Evolutionary conservation across 2,329 filamentous ascomycete genomes (phyloP).

Genomic region (Helotiales sp.): DNA sequence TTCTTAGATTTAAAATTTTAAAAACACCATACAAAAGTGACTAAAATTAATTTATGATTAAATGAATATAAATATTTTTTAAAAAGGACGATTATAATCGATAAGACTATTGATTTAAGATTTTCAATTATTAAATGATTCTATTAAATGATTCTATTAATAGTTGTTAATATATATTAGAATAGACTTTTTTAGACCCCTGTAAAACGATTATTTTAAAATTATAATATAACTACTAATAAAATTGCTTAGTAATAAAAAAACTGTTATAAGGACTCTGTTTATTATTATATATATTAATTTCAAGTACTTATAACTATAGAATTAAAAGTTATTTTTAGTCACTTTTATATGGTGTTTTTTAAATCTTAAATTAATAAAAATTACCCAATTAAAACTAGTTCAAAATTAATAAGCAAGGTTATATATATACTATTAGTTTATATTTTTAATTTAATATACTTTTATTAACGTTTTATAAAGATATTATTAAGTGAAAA

Average conservation of each 20-base stretch:
- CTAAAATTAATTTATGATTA: too few relatives aligned
- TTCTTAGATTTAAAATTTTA: too few relatives aligned
- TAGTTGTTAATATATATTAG: neutral
- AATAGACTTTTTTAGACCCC: neutral
- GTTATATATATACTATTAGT: neutral
- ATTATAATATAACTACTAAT: neutral
- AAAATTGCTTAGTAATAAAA: neutral
- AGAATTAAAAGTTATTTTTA: neutral
- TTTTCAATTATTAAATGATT: too few relatives aligned
- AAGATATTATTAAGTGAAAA: neutral
- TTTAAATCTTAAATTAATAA: neutral
- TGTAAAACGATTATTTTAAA: neutral
- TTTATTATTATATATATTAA: slow-evolving; percentile 1
- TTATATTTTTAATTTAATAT: neutral
- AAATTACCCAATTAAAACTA: neutral
- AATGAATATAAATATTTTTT: too few relatives aligned
- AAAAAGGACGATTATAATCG: too few relatives aligned
- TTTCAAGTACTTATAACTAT: neutral
- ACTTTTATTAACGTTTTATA: neutral
- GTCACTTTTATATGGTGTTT: neutral
- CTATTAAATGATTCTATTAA: neutral
- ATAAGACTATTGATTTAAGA: too few relatives aligned
- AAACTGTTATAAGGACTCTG: neutral
- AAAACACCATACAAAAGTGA: too few relatives aligned
- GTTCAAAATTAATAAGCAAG: too few relatives aligned